These are phyloP conservation scores for Ricinus communis DNA, from an alignment of 345 rosid species.

Conservation along the genomic window DNA sequence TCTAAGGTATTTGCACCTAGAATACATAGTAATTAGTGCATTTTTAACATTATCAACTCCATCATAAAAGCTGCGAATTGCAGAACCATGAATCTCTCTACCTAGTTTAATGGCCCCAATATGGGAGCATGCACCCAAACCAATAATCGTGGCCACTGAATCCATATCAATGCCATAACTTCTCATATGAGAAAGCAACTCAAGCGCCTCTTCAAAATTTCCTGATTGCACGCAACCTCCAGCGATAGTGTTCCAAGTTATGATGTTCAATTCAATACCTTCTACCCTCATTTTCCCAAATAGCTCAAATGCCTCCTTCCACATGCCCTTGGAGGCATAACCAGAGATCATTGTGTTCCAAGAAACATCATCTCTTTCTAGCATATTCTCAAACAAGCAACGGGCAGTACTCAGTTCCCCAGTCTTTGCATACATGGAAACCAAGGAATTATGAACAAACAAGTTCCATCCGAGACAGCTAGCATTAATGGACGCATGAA, in stretches of 20 bases:
- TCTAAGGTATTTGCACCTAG: slow-evolving; percentile 55
- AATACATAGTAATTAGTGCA: slow-evolving; percentile 72
- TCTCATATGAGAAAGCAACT: slow-evolving; percentile 56
- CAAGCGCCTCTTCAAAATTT: slow-evolving; percentile 48
- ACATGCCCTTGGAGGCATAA: slow-evolving; percentile 66
- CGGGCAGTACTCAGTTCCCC: slow-evolving; percentile 48
- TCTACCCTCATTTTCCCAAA: slow-evolving; percentile 51
- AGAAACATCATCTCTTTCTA: slow-evolving; percentile 61
- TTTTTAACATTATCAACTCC: slow-evolving; percentile 51
- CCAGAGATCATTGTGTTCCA: slow-evolving; percentile 70
- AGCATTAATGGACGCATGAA: slow-evolving; percentile 52
- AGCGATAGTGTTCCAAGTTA: slow-evolving; percentile 68
- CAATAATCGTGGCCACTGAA: slow-evolving; percentile 53
- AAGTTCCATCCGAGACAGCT: slow-evolving; percentile 44
- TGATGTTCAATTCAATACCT: slow-evolving; percentile 43
- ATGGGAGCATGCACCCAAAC: slow-evolving; percentile 71
- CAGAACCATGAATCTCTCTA: slow-evolving; percentile 61
- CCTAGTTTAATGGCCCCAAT: slow-evolving; percentile 51
- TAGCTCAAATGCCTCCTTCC: slow-evolving; percentile 62
- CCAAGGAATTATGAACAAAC: slow-evolving; percentile 70
- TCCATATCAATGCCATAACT: slow-evolving; percentile 40
- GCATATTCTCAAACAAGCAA: slow-evolving; percentile 57
- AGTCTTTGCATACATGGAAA: slow-evolving; percentile 75
- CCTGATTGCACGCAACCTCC: slow-evolving; percentile 54
- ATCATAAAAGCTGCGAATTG: slow-evolving; percentile 43